Base-by-base conservation (phyloP, 2,329 filamentous ascomycete genomes). In the Cladophialophora yegresii region DNA sequence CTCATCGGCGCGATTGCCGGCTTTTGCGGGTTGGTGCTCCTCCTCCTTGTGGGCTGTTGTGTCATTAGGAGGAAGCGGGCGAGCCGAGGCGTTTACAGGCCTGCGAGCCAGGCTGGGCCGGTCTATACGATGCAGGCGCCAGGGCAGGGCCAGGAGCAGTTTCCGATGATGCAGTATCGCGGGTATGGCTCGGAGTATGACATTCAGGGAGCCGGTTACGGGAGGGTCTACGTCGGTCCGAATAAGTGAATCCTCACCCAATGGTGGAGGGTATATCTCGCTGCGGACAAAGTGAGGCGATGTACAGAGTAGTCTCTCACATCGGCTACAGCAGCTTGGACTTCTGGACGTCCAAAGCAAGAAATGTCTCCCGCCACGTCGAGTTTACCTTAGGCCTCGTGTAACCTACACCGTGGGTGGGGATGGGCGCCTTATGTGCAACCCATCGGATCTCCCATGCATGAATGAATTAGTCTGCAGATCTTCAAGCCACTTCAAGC, bases 1-100 rank as follows among this genome's bases (percentile, higher is more conserved):
- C 20, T 60, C 57, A 60, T 60, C 57, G 57, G 57, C 5, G 57
- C 45, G 10, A 60, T 60, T 16, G 57, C 57, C 28, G 57, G 57
- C 30, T 60, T 60, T 23, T 33, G 28, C 45, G 57, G 45, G 5
- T 12, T 60, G 5, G 13, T 60, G 28, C 13, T 60, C 47, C 45
- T 60, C 7, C 32, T 60, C 4, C 7, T 60, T 3, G 22, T 60
- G 8, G 57, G 45, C 8, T 60, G 57, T 30, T 60, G 57, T 16
- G 9, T 60, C 32, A 5, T 51, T 9, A n/a, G 57, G 16, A 43
- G 20, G 28, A 51, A 43, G 32, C 51, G 22, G 13, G 26, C 57
- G 28, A 51, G 30, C 1, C 32, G 36, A 5, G 36, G 28, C n/a
- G 45, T 30, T 7, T 60, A 60, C 20, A 32, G n/a, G 12, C 57